Evolutionary conservation across 164 flowering plant species (phyloP).

Genomic region (Aristolochia californica): DNA sequence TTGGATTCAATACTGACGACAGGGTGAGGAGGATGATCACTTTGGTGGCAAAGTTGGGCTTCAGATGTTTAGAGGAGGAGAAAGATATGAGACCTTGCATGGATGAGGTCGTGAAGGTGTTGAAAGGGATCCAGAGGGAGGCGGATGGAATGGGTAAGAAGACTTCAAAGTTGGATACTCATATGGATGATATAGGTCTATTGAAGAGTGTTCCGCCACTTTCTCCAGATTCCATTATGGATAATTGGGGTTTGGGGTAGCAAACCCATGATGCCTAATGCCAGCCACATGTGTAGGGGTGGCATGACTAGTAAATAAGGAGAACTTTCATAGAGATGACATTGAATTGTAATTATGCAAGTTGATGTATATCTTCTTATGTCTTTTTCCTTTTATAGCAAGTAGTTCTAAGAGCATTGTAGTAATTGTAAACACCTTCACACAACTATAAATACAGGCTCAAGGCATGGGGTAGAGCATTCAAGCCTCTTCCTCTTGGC

Average conservation of each 20-base stretch:
- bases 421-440: no score
- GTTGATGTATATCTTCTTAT: no score
- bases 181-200: constrained; percentile 4
- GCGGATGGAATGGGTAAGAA: constrained; percentile 8
- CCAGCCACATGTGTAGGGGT: no score
- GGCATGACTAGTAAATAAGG: no score
- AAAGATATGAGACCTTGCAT: constrained; percentile 66
- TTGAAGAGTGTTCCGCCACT: constrained; percentile 20
- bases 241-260: constrained; percentile 23
- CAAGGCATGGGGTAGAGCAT: no score
- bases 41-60: constrained; percentile 55
- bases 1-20: constrained; percentile 43
- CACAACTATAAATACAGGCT: no score
- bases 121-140: constrained; percentile 27
- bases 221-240: constrained; percentile 40
- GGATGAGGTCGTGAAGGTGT: constrained; percentile 39
- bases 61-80: constrained; percentile 55
- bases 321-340: no score
- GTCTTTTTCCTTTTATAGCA: no score
- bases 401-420: no score
- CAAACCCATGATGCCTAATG: constrained; percentile 21
- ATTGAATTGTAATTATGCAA: no score
- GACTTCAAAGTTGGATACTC: neutral
- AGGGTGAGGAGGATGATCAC: constrained; percentile 32
- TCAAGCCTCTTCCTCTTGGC: no score